Percentiles rank a stretch among this genome's conserved stretches.
Evolutionary conservation across 768 basidiomycete genomes (phyloP).

Genomic region (Chalciporus chontae): DNA sequence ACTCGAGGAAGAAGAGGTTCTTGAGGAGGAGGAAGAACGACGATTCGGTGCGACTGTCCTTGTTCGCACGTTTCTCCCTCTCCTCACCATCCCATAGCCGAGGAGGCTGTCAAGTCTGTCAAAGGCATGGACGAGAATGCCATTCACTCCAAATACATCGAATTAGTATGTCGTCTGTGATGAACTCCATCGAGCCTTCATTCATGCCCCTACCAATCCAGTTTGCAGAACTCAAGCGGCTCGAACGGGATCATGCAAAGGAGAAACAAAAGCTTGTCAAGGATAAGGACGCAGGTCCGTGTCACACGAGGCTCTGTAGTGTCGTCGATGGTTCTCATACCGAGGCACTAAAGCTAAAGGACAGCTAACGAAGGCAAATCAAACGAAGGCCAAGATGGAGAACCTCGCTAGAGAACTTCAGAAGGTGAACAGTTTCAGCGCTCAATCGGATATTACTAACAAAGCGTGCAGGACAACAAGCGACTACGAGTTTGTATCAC

Average conservation of each 20-base stretch:
- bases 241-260: constrained; percentile 86
- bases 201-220: constrained; percentile 33
- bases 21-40: constrained; percentile 85
- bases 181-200: constrained; percentile 16
- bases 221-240: constrained; percentile 85
- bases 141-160: constrained; percentile 84
- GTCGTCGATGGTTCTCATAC: constrained; percentile 15
- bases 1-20: constrained; percentile 81
- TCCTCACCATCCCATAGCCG: constrained; percentile 47
- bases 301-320: constrained; percentile 3
- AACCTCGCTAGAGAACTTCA: constrained; percentile 85
- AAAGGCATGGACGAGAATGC: constrained; percentile 80
- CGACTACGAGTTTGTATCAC: constrained; percentile 63
- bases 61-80: background rate
- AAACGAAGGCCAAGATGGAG: constrained; percentile 88
- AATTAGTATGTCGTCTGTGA: constrained; percentile 56
- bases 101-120: constrained; percentile 84
- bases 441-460: constrained; percentile 16
- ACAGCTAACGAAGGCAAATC: constrained; percentile 83
- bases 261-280: constrained; percentile 89
- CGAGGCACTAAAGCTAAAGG: constrained; percentile 58
- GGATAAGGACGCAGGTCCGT: constrained; percentile 83
- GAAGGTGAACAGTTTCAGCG: constrained; percentile 50
- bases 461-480: constrained; percentile 71
- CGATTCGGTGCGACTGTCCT: constrained; percentile 55